Base-by-base conservation (phyloP, 1,139 yeast species). In the Debaryomyces udenii region DNA sequence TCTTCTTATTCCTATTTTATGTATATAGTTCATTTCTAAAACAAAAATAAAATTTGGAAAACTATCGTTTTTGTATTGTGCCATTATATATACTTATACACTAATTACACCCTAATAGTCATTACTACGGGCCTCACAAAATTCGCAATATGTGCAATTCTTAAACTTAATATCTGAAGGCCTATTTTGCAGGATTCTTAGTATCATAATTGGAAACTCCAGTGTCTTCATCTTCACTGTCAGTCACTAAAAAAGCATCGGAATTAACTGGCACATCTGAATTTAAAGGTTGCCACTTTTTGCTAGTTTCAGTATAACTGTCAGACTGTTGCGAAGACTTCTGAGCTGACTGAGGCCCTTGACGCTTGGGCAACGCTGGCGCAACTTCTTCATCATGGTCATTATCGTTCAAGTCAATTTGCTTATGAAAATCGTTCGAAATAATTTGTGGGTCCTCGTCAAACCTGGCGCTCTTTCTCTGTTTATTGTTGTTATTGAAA, bases 211-310 rank as follows among this genome's bases (percentile, higher is more conserved):
- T 33, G 15, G 37, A 31, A 14, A 39, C 26, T 9, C 37, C 51
- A 3, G 55, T 61, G 22, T 78, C 82, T 41, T 84, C 90, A 43
- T 84, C 91, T 50, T 86, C 94, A 56, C 86, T 80, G 53, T 86
- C 93, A 39, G 86, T 87, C 33, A 86, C 86, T 55, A 84, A 74
- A 57, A 86, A 86, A 1, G 90, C 87, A 54, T 84, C 91, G 40
- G 81, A 77, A 46, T 75, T 79, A 27, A 74, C 81, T 2, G 87
- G 84, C 34, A 71, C 78, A 17, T 73, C 77, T n/a, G 76, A 61
- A 43, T 71, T 66, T 46, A 83, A 67, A 2, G 86, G 83, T 56
- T 81, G 83, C 87, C 87, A 82, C 52, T 80, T 78, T 54, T 68
- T 59, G 5, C 51, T 56, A 49, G 45, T 41, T 43, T 38, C 39